A percentile compares a stretch with the other conserved stretches of the same genome.
phyloP scores from a whole-genome alignment of 129 eudicot species.

The Helianthus tuberosus region DNA sequence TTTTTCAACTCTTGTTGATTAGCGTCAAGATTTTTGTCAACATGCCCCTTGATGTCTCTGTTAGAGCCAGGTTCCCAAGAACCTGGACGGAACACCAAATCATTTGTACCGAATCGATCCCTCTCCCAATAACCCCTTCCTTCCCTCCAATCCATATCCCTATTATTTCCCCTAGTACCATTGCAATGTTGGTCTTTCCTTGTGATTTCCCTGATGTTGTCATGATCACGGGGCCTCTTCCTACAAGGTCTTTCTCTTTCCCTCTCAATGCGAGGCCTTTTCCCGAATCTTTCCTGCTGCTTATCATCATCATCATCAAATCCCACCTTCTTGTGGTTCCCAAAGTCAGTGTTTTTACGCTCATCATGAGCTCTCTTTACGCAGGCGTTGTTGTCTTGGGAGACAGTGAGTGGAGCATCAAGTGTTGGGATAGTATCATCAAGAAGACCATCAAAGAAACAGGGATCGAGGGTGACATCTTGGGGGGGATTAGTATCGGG shows the following conservation, averaged over 20 bases:
- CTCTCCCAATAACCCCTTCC: constrained; percentile 95
- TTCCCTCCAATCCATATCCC: constrained; percentile 66
- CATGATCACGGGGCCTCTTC: constrained; percentile 68
- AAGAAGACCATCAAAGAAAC: constrained; percentile 71
- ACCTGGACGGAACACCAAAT: constrained; percentile 76
- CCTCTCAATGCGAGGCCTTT: constrained; percentile 47
- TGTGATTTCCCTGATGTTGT: constrained; percentile 56
- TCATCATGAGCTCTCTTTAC: constrained; percentile 17
- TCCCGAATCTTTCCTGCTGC: constrained; percentile 42
- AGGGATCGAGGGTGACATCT: constrained; percentile 47
- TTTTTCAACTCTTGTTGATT: constrained; percentile 46
- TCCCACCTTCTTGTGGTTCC: constrained; percentile 5
- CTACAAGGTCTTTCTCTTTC: constrained; percentile 57
- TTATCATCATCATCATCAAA: constrained; percentile 6
- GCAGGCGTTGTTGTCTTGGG: not conserved
- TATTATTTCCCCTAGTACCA: constrained; percentile 53
- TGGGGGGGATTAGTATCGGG: not conserved
- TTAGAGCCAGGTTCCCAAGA: constrained; percentile 65
- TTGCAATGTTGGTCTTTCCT: constrained; percentile 57
- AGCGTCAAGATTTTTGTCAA: constrained; percentile 39
- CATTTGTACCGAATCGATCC: constrained; percentile 61
- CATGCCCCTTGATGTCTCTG: constrained; percentile 45
- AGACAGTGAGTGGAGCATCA: constrained; percentile 7
- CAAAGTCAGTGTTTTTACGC: not conserved
- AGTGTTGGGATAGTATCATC: constrained; percentile 58